Base-by-base conservation (phyloP, 352 stramenopile species). In the Phytophthora hibernalis region DNA sequence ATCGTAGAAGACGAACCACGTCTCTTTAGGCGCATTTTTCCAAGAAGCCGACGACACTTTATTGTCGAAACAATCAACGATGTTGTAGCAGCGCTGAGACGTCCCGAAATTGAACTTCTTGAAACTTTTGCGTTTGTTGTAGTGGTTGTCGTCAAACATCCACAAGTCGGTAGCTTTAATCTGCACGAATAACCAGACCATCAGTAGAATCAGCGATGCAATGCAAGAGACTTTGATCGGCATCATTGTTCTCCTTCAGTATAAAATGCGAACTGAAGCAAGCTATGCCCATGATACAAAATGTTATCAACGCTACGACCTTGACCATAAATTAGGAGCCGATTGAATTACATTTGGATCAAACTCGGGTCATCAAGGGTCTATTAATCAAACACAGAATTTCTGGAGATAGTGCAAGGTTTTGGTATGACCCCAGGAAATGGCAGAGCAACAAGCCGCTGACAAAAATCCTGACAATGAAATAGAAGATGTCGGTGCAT, bases 21-120 rank as follows among this genome's bases (percentile, higher is more conserved):
- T 10, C 6, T 28, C 16, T 9, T 59, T 31, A 1, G 61, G 61
- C 2, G 61, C 30, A 35, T 71, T 75, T 16, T 57, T 71, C 67
- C 61, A 75, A 9, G 48, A 60, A 7, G 50, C 67, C 8, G 67
- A 63, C 2, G 67, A 74, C 7, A 54, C 54, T 33, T 56, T 70
- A 42, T 71, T 48, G 22, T 71, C 26, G 50, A 74, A 74, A 20
- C 67, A 74, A 38, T 68, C 55, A 5, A 24, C 54, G 11, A 74
- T 40, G 24, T 22, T 70, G 54, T 74, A 70, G 61, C 66, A 70
- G 48, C 66, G 60, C 43, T 74, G 60, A 1, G 54, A 56, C 5
- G 48, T 66, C 3, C 60, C 49, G n/a, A 74, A 74, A 21, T 67
- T 67, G 24, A 71, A 71, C 43, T 35, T 38, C 43, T 74, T 74